A percentile compares a stretch with the other conserved stretches of the same genome.
Evolutionary conservation across 2,329 filamentous ascomycete genomes (phyloP).

Genomic region (Clarireedia monteithiana): DNA sequence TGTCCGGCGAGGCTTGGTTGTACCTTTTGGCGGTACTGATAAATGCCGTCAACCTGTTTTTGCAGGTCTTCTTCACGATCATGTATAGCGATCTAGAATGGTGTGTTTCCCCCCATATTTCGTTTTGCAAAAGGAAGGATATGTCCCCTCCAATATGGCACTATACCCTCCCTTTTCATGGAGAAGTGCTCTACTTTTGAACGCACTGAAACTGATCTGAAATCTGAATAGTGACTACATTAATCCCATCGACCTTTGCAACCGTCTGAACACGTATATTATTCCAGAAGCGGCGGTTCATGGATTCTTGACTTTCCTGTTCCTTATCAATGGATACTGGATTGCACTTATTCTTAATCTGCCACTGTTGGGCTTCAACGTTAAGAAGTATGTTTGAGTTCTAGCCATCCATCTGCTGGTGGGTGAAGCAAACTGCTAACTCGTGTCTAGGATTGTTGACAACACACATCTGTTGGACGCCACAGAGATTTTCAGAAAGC

Average conservation of each 20-base stretch:
- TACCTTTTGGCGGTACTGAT: constrained; percentile 97
- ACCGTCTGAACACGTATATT: constrained; percentile 99
- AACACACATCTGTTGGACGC: constrained; percentile 96
- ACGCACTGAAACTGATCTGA: neutral
- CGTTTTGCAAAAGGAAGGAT: neutral
- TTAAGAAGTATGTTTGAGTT: constrained; percentile 73
- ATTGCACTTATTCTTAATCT: constrained; percentile 84
- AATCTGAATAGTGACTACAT: constrained; percentile 76
- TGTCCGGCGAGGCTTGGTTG: constrained; percentile 98
- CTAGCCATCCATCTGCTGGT: neutral
- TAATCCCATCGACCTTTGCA: constrained; percentile 99
- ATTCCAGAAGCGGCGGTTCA: constrained; percentile 97
- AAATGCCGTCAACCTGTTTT: constrained; percentile 99
- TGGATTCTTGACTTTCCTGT: constrained; percentile 87
- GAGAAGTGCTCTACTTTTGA: neutral
- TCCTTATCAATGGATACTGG: constrained; percentile 99
- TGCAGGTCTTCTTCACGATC: constrained; percentile 99
- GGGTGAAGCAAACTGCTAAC: constrained; percentile 29
- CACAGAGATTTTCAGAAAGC: constrained; percentile 97
- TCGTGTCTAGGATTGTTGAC: constrained; percentile 68
- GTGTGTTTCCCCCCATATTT: constrained; percentile 45
- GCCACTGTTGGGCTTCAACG: constrained; percentile 86
- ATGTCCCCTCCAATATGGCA: neutral
- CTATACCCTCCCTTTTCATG: neutral
- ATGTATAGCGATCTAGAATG: constrained; percentile 99